A percentile compares a stretch with the other conserved stretches of the same genome.
These are phyloP conservation scores for Thraustochytrium striatum DNA, from an alignment of 352 stramenopile species.

Conservation along the genomic window DNA sequence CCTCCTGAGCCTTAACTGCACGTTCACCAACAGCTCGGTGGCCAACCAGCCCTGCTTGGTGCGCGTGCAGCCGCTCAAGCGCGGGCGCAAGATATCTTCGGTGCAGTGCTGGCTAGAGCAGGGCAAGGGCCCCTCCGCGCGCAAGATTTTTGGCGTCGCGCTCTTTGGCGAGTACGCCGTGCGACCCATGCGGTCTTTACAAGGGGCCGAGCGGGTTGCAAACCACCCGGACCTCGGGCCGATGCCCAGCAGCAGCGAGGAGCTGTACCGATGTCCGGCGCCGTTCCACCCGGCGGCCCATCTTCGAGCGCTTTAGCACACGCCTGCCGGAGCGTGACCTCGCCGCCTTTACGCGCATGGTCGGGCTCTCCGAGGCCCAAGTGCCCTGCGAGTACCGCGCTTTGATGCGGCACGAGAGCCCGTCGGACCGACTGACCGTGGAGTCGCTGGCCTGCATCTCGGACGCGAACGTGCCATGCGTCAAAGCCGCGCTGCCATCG, in stretches of 20 bases:
- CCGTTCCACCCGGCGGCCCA: not conserved
- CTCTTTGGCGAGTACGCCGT: slow-evolving; percentile 14
- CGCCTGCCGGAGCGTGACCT: not conserved
- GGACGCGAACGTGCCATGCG: not conserved
- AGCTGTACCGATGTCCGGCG: not conserved
- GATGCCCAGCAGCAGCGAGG: not conserved
- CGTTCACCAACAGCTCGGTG: not conserved
- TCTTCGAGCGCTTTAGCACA: not conserved
- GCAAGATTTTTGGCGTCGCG: not conserved
- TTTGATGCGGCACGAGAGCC: not conserved
- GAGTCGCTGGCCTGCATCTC: not conserved
- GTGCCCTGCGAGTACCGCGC: not conserved
- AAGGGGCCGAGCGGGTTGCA: not conserved
- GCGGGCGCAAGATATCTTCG: not conserved
- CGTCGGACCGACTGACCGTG: not conserved
- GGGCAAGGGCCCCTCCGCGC: not conserved
- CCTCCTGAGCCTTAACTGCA: not conserved
- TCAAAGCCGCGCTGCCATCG: slow-evolving; percentile 10
- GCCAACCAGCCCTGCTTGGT: not conserved
- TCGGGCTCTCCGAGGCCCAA: not conserved
- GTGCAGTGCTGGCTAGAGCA: not conserved
- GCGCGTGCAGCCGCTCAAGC: not conserved
- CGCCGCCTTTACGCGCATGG: not conserved
- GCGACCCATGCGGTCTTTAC: not conserved
- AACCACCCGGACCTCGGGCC: not conserved